Evolutionary conservation across 2,329 filamentous ascomycete species (phyloP).

Genomic region (Mariannaea sp.): DNA sequence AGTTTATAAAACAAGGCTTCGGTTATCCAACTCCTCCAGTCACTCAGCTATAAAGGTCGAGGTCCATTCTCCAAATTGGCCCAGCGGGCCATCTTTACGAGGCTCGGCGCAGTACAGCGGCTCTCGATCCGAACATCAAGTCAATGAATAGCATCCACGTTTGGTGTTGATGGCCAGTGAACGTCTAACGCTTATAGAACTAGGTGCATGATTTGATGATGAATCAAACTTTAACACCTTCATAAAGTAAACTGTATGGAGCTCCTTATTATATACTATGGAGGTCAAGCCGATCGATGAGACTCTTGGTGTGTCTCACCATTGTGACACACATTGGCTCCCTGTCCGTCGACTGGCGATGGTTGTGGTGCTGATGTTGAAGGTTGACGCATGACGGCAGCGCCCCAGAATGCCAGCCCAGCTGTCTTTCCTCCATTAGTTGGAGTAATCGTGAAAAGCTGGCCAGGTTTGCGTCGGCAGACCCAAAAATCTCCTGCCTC

Average conservation of each 20-base stretch:
- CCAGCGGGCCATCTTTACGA: no score
- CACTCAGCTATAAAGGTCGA: no score
- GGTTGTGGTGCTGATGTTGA: slow-evolving; percentile 8
- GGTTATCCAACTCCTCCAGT: no score
- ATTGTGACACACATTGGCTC: slow-evolving; percentile 33
- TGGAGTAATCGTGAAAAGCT: slow-evolving; percentile 27
- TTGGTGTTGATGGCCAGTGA: no score
- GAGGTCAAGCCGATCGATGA: slow-evolving; percentile 20
- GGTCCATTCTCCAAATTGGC: no score
- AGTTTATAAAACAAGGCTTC: no score
- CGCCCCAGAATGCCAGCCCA: slow-evolving; percentile 31
- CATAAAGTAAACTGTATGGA: no score
- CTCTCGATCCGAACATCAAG: no score
- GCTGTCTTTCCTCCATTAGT: slow-evolving; percentile 34
- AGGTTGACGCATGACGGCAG: not conserved
- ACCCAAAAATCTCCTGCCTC: slow-evolving; percentile 29
- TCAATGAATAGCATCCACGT: no score
- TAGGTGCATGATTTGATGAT: no score
- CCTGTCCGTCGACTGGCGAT: slow-evolving; percentile 24
- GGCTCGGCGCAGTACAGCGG: no score
- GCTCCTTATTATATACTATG: not conserved
- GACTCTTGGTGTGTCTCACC: slow-evolving; percentile 32
- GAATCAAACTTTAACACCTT: not conserved
- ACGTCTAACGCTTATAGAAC: no score
- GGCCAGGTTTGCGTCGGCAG: not conserved